Evolutionary conservation across 306 rosid species (phyloP).

Genomic region (Fragaria nilgerrensis): DNA sequence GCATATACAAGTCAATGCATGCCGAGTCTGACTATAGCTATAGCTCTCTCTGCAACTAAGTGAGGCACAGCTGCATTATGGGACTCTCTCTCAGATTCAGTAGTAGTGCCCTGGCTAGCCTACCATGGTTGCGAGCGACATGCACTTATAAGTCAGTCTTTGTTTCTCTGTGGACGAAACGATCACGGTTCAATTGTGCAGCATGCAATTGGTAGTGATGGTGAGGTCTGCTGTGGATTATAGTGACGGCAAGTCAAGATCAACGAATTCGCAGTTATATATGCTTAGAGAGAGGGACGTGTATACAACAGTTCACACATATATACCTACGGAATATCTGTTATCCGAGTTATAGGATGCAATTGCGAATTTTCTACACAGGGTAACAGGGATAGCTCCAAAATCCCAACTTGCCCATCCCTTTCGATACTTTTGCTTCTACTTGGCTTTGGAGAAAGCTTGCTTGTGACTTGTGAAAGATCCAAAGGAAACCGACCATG

Average conservation of each 20-base stretch:
- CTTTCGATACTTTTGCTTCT: neutral
- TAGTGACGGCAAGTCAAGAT: neutral
- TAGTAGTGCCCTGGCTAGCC: neutral
- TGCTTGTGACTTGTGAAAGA: neutral
- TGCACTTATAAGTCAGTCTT: neutral
- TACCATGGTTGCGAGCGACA: neutral
- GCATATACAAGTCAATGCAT: neutral
- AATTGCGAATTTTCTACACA: neutral
- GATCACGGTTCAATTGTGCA: neutral
- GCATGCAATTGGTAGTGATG: neutral
- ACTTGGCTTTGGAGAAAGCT: neutral
- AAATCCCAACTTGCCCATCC: neutral
- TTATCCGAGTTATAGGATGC: neutral
- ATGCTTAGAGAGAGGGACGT: neutral
- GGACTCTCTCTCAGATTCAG: neutral
- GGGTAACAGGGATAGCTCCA: neutral
- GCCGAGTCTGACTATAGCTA: neutral
- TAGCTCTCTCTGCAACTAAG: neutral
- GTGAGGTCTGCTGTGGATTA: neutral
- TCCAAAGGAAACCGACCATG: neutral
- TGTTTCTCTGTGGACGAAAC: neutral
- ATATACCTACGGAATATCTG: neutral
- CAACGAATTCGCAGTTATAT: neutral
- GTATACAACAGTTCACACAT: neutral
- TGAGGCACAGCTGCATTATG: neutral